These are phyloP conservation scores for Bolboschoenoplectus hybrid DNA, from an alignment of 202 grass and related monocot genomes.

Conservation along the genomic window DNA sequence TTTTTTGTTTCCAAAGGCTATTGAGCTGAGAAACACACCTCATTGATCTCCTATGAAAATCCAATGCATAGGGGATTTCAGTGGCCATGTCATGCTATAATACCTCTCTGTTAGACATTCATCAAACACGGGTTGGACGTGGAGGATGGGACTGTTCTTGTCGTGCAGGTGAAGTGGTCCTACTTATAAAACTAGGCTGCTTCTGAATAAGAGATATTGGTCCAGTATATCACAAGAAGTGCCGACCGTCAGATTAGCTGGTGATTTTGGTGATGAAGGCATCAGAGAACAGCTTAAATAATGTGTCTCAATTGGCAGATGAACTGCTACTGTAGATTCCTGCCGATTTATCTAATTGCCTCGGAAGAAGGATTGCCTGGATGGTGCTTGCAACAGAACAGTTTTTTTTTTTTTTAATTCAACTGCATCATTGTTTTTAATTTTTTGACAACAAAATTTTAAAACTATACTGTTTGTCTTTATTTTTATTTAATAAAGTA, in stretches of 20 bases:
- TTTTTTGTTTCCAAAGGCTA: background rate
- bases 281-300: background rate
- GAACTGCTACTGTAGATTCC: background rate
- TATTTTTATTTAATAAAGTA: background rate
- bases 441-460: background rate
- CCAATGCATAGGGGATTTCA: background rate
- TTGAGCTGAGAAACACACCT: background rate
- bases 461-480: background rate
- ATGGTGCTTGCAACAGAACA: background rate
- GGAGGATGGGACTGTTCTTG: background rate
- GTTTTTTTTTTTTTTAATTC: background rate
- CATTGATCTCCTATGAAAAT: background rate
- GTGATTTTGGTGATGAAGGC: background rate
- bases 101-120: background rate
- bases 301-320: background rate
- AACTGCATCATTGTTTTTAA: background rate
- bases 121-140: background rate
- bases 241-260: background rate
- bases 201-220: background rate
- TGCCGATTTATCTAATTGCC: background rate
- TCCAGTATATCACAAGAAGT: background rate
- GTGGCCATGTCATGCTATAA: background rate
- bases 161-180: background rate
- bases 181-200: background rate
- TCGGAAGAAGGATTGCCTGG: background rate